phyloP scores from a whole-genome alignment of 2,329 filamentous ascomycete species.

The Taxawa tesnikishii region DNA sequence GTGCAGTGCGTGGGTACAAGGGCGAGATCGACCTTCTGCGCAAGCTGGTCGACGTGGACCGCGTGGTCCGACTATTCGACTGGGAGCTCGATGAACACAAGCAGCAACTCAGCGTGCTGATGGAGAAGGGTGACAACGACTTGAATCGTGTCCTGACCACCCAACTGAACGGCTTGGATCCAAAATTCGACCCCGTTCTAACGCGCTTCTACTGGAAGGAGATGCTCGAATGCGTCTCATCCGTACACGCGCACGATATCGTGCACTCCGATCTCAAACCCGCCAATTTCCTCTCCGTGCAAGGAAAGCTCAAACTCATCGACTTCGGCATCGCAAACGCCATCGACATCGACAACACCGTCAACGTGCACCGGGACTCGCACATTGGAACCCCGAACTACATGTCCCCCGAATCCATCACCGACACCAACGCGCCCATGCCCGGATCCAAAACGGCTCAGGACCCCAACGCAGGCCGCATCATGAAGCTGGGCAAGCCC shows the following conservation, averaged over 20 bases:
- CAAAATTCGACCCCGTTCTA: constrained; percentile 75
- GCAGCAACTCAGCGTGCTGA: constrained; percentile 76
- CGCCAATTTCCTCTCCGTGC: constrained; percentile 88
- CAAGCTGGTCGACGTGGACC: constrained; percentile 70
- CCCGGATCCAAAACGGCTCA: constrained; percentile 28
- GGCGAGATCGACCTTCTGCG: constrained; percentile 88
- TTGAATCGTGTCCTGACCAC: constrained; percentile 73
- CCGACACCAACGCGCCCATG: constrained; percentile 62
- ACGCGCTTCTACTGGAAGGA: constrained; percentile 99
- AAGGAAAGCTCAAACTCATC: constrained; percentile 85
- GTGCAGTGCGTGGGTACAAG: constrained; percentile 74
- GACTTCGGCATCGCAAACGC: constrained; percentile 98
- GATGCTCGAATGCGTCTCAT: constrained; percentile 90
- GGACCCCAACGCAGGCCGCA: constrained; percentile 23
- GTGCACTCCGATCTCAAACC: constrained; percentile 97
- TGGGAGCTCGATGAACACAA: constrained; percentile 91
- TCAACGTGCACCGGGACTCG: constrained; percentile 92
- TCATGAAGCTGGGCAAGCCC: constrained; percentile 88
- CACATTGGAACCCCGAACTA: constrained; percentile 96
- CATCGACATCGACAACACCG: constrained; percentile 87
- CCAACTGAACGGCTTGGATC: constrained; percentile 53
- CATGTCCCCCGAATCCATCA: constrained; percentile 91
- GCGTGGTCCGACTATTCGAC: constrained; percentile 83
- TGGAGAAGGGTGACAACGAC: constrained; percentile 95
- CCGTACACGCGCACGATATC: constrained; percentile 81